Base-by-base conservation (phyloP, 2,329 filamentous ascomycete genomes). In the Xenoacremonium recifei region DNA sequence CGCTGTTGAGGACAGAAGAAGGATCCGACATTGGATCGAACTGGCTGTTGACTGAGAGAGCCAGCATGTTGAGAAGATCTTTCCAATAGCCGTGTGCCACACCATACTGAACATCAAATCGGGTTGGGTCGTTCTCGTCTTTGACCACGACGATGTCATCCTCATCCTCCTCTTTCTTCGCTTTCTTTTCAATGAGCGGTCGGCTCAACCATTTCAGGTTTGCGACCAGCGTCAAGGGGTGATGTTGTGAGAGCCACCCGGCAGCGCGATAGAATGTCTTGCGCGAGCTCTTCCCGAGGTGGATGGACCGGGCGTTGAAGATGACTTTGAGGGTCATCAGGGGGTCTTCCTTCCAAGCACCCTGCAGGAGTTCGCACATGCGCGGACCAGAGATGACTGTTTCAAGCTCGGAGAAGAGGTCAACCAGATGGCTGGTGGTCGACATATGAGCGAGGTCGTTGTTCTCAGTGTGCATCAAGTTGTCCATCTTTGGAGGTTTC, bases 21-120 rank as follows among this genome's bases (percentile, higher is more conserved):
- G 70, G 70, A 20, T 75, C 50, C 3, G 63, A 62, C 11, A 69
- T 53, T 5, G 64, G 63, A 12, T 65, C 59, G 11, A 82, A 65
- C 53, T 73, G 63, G 17, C 66, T 62, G 37, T 77, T 72, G 18
- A 67, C 73, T 1, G 71, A 70, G 3, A 83, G 64, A 1, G 68
- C 73, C 1, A 82, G 64, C 3, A 82, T 65, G 49, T 82, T 82
- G 3, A 81, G 61, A 3, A 82, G 61, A 52, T 82, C 78, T 49
- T 82, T 82, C 77, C 77, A 83, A 59, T 82, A 82, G 1, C 79
- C 77, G 38, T 82, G 79, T 4, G 79, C 65, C 3, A 77, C 68
- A 1, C 73, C 72, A 27, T 75, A 58, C 34, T 61, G 59, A 13
- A 75, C 66, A 29, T 78, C 70, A 42, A 68, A 67, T 7, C 56